phyloP scores from a whole-genome alignment of 73 alveolate genomes.

The Stentor coeruleus region DNA sequence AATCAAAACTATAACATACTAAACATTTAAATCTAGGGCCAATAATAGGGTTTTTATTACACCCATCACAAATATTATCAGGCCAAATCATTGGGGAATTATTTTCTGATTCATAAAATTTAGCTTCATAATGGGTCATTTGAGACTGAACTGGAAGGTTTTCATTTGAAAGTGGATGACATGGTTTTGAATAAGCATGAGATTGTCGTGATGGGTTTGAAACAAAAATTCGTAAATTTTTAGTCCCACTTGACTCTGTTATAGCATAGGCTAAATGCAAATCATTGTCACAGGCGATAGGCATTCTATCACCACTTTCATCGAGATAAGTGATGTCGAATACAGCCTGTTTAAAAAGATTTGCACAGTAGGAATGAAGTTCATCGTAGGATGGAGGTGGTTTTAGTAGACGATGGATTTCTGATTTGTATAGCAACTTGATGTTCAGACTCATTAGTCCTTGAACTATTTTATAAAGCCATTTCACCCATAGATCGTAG shows the following conservation, averaged over 20 bases:
- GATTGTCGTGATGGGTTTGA: not conserved
- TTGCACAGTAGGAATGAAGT: not conserved
- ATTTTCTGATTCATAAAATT: no score
- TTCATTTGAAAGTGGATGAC: not conserved
- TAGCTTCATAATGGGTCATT: constrained; percentile 31
- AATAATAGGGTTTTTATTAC: constrained; percentile 65
- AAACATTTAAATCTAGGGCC: constrained; percentile 86
- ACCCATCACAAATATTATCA: constrained; percentile 75
- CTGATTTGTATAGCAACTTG: not conserved
- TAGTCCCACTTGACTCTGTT: not conserved
- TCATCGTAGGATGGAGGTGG: constrained; percentile 4
- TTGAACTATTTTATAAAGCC: not conserved
- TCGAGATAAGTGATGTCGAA: not conserved
- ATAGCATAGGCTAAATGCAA: not conserved
- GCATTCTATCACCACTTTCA: constrained; percentile 2
- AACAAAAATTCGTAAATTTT: not conserved
- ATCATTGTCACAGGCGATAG: not conserved
- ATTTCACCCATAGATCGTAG: not conserved
- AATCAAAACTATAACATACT: constrained; percentile 75
- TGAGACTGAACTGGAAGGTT: constrained; percentile 19
- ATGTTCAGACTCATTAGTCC: constrained; percentile 29
- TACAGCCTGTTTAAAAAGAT: not conserved
- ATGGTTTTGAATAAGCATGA: not conserved
- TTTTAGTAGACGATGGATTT: not conserved
- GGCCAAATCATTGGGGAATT: no score